Evolutionary conservation across 345 rosid genomes (phyloP).

Genomic region (Noccaea caerulescens): DNA sequence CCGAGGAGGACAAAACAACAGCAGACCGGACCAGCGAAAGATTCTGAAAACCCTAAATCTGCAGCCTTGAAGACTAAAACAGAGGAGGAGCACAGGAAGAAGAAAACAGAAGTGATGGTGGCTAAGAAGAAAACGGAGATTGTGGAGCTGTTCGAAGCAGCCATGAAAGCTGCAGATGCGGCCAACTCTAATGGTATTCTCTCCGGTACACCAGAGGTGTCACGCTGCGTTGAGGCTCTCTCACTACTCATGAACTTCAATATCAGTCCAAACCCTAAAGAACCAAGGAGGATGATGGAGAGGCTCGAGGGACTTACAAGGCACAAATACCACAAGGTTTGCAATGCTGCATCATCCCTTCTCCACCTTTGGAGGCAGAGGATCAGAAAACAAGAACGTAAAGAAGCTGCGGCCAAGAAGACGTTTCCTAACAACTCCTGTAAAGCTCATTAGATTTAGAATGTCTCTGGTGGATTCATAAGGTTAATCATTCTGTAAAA

Average conservation of each 20-base stretch:
- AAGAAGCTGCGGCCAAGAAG: background rate
- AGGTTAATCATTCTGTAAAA: background rate
- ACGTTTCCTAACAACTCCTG: background rate
- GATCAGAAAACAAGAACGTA: background rate
- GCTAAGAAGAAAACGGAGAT: conserved; percentile 7
- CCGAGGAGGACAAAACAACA: background rate
- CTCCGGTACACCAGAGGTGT: conserved; percentile 2
- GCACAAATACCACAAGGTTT: conserved; percentile 27
- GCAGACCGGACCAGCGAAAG: background rate
- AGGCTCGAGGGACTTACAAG: conserved; percentile 28
- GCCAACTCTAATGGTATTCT: conserved; percentile 25
- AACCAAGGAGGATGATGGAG: conserved; percentile 20
- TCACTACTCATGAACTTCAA: background rate
- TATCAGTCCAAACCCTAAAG: background rate
- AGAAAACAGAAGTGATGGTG: background rate
- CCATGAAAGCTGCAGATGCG: conserved; percentile 30
- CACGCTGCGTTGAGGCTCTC: conserved; percentile 19
- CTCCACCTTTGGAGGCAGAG: conserved; percentile 20
- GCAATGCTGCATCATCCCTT: conserved; percentile 5
- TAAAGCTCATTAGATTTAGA: background rate
- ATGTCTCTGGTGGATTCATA: background rate
- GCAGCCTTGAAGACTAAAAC: background rate
- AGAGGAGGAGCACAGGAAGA: too few relatives aligned
- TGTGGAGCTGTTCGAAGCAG: conserved; percentile 25
- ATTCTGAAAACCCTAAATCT: conserved; percentile 12